Evolutionary conservation across 2,329 filamentous ascomycete genomes (phyloP), one percentile per base, ranked within the genome.

Genomic region (Colletotrichum zoysiae): DNA sequence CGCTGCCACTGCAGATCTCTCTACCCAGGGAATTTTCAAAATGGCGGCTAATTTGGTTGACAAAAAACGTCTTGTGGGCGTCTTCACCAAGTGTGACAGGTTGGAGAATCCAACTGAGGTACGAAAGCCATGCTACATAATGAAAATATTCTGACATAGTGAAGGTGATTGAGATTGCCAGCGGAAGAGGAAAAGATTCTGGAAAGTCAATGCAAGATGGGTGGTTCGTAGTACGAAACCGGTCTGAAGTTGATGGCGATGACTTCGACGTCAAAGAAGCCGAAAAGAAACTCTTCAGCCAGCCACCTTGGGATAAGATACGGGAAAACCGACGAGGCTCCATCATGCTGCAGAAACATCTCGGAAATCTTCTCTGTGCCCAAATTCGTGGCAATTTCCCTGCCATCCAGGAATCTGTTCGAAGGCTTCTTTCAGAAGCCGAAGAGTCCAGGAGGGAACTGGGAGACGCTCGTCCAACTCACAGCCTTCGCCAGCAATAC

Each of bases 61-160:
- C 2, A 77, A 76, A 14, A 74, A 74, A 1, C 76, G 79, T 2
- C 74, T 81, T n/a, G 75, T 83, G 20, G 79, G 81, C 0, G 81
- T 82, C 1, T 79, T 82, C 38, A 83, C 81, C 1, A 82, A 82
- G 66, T 82, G 81, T 51, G 81, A 83, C n/a, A 75, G 75, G 63
- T 60, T 74, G 12, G 59, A 68, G 3, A 70, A 77, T 46, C 69
- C 74, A 67, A 53, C 74, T 75, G 71, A 74, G 74, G 75, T 66
- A 2, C 12, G 53, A 1, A 18, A 5, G 6, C 14, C 11, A 42
- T 2, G 3, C 26, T 35, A n/a, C 6, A 14, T 44, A 1, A 9
- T 30, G 1, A 2, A 16, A 20, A 7, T 4, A 30, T 20, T 20
- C 33, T 71, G 6, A 67, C 3, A 1, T 12, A 11, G 2, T 2